Evolutionary conservation across 306 rosid genomes (phyloP), one percentile per base, ranked within the genome.

Genomic region (Trifolium dubium): DNA sequence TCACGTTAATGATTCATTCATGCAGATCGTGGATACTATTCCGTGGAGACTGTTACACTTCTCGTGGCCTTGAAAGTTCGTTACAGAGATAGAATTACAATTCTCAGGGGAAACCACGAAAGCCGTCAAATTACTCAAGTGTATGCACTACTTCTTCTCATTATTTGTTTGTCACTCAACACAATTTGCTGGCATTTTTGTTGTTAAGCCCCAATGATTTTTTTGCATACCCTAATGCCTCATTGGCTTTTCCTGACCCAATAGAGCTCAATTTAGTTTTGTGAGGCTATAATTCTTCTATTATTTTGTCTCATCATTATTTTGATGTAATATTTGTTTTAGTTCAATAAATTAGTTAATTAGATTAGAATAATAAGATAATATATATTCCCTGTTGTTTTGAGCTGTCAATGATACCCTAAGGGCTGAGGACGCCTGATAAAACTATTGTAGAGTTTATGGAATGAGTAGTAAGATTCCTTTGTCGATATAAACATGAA

Each of bases 111-210:
- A 83, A 94, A 94, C 84, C 98, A 94, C 50, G 98, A 94, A 85
- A 94, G 88, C 65, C 90, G 98, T 78, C 98, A 94, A 76, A 94
- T 94, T 70, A 94, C 98, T 79, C 98, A 94, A 94, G 98, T 94
- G 98, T 94, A 91, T 88, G 96, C 39, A 67, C 60, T 34, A 56
- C 61, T 66, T 73, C 56, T 28, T 63, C 14, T 50, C 53, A 61
- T 65, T 72, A 53, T 64, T 37, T 64, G 15, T 58, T 56, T 58
- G 9, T 34, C 47, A 62, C 67, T 37, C 67, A 64, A 10, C 18
- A 10, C 69, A 40, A 18, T 39, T n/a, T 11, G 34, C 5, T 18
- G 34, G 5, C 31, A 5, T 62, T 62, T 62, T 15, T 6, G 64
- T 29, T 62, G 67, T 34, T 51, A 53, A 53, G 13, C 31, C 59